Evolutionary conservation across 306 rosid genomes (phyloP).

Genomic region (Myrica gale): DNA sequence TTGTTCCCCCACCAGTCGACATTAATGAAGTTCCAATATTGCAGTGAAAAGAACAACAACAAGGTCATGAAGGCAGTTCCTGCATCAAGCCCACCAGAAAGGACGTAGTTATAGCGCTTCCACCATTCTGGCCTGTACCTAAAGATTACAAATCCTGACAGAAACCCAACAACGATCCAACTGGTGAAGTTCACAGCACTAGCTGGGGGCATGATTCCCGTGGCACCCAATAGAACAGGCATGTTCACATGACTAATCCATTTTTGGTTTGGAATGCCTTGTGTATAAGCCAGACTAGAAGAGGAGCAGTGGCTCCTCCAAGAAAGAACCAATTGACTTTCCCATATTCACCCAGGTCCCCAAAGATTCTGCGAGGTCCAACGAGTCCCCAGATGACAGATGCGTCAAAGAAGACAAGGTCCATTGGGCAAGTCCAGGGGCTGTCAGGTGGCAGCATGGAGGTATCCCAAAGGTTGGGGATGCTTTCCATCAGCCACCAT

Average conservation of each 20-base stretch:
- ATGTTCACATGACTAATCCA: slow-evolving; percentile 63
- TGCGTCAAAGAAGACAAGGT: slow-evolving; percentile 69
- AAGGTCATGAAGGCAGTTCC: slow-evolving; percentile 83
- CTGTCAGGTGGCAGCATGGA: slow-evolving; percentile 45
- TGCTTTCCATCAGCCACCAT: slow-evolving; percentile 73
- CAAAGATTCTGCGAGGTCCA: slow-evolving; percentile 83
- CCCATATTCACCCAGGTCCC: slow-evolving; percentile 69
- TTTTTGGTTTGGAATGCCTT: slow-evolving; percentile 44
- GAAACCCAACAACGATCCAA: slow-evolving; percentile 56
- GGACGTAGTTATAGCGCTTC: slow-evolving; percentile 61
- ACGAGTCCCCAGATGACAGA: slow-evolving; percentile 89
- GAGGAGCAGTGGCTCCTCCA: slow-evolving; percentile 68
- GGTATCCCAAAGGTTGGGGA: slow-evolving; percentile 67
- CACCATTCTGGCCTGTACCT: slow-evolving; percentile 53
- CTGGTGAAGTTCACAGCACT: slow-evolving; percentile 68
- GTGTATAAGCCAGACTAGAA: slow-evolving; percentile 66
- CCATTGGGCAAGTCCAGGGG: slow-evolving; percentile 85
- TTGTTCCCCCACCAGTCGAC: slow-evolving; percentile 72
- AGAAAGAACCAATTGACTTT: slow-evolving; percentile 66
- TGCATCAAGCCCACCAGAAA: slow-evolving; percentile 79
- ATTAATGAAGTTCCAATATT: slow-evolving; percentile 7
- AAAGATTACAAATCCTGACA: slow-evolving; percentile 51
- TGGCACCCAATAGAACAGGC: slow-evolving; percentile 70
- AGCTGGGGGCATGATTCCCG: slow-evolving; percentile 79
- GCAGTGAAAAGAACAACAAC: slow-evolving; percentile 50